Conservation (phyloP, 2,329 filamentous ascomycete species). For the Onygenales sp. region DNA sequence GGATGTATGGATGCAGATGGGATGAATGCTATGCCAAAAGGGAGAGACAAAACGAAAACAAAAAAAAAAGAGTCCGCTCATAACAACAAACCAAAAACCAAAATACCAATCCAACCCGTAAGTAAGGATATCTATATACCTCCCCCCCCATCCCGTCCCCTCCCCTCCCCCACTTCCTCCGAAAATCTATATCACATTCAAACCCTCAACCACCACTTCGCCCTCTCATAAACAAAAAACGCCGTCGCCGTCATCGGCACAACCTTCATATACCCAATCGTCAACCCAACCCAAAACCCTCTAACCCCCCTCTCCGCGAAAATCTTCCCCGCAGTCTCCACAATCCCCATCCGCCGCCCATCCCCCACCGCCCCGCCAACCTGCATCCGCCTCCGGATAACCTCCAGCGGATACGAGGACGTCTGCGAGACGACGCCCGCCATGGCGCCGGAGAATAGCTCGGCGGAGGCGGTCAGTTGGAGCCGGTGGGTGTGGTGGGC, state of each 20-base stretch:
- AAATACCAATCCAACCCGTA: background rate
- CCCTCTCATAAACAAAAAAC: conserved; percentile 59
- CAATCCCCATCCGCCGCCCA: conserved; percentile 66
- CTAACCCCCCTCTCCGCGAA: conserved; percentile 62
- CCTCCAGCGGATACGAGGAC: conserved; percentile 84
- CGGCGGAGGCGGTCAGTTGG: conserved; percentile 72
- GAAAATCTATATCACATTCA: conserved; percentile 20
- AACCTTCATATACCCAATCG: conserved; percentile 91
- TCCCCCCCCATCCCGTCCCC: background rate
- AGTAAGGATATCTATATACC: background rate
- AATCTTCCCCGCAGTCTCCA: conserved; percentile 69
- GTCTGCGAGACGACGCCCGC: conserved; percentile 88
- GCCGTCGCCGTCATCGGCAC: conserved; percentile 74
- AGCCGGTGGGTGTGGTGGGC: conserved; percentile 50
- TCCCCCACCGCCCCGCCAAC: conserved; percentile 91
- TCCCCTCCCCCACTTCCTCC: background rate
- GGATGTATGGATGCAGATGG: too few species aligned
- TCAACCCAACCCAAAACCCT: conserved; percentile 87
- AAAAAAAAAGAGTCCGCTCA: background rate
- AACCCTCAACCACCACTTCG: conserved; percentile 57
- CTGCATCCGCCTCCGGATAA: conserved; percentile 88
- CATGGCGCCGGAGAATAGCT: conserved; percentile 72
- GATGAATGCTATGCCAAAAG: background rate
- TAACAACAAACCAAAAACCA: background rate
- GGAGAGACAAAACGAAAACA: background rate